phyloP scores from a whole-genome alignment of 768 basidiomycete species.

The Inosperma sp. region DNA sequence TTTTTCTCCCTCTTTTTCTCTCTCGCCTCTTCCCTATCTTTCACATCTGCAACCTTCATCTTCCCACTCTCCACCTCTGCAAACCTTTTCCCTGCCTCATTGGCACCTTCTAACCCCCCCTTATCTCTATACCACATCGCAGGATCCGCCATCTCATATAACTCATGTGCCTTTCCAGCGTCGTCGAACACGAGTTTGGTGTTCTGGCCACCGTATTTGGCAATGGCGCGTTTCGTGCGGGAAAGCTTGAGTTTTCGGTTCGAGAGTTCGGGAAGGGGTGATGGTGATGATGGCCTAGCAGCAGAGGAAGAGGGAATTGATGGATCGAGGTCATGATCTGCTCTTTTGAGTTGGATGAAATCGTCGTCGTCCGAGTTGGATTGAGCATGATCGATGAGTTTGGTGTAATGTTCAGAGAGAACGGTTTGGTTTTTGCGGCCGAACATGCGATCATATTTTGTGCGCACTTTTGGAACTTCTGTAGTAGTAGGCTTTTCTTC shows the following conservation, averaged over 20 bases:
- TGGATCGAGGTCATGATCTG: constrained; percentile 65
- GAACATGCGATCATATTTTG: constrained; percentile 98
- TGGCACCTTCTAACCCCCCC: constrained; percentile 59
- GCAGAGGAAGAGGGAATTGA: constrained; percentile 3
- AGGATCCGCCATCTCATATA: constrained; percentile 78
- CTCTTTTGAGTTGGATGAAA: constrained; percentile 92
- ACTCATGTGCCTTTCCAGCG: constrained; percentile 70
- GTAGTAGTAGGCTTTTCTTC: constrained; percentile 17
- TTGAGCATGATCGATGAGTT: constrained; percentile 67
- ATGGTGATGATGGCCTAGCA: constrained; percentile 15
- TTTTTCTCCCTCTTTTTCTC: constrained; percentile 92
- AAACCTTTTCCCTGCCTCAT: constrained; percentile 64
- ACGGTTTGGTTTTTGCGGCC: constrained; percentile 93
- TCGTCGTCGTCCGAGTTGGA: constrained; percentile 64
- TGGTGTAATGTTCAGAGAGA: constrained; percentile 84
- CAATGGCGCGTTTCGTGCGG: constrained; percentile 65
- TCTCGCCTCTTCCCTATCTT: constrained; percentile 78
- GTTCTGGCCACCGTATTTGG: constrained; percentile 56
- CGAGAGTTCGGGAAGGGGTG: constrained; percentile 50
- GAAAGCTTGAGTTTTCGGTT: constrained; percentile 82
- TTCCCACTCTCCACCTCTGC: constrained; percentile 68
- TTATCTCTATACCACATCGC: constrained; percentile 65
- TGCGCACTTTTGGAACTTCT: constrained; percentile 53
- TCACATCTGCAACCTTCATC: constrained; percentile 63
- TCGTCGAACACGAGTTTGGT: constrained; percentile 90